These are phyloP conservation scores for Xanthoparmelia taractica DNA, from an alignment of 495 filamentous ascomycete genomes.

Conservation along the genomic window DNA sequence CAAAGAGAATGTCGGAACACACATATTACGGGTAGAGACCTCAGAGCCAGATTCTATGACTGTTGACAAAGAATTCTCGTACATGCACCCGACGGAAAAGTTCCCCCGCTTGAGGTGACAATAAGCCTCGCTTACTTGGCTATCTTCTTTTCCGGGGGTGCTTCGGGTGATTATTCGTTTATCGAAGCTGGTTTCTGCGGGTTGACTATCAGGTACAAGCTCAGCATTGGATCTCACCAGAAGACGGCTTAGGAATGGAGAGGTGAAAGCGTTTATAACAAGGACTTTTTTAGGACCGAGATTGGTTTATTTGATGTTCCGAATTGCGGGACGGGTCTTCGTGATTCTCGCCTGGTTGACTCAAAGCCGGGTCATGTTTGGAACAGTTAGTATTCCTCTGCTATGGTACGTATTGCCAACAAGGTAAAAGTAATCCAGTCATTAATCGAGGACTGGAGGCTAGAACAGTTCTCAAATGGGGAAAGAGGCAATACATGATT, in stretches of 20 bases:
- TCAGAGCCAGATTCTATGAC: background rate
- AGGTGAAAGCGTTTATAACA: background rate
- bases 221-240: background rate
- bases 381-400: background rate
- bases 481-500: no score
- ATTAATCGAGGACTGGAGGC: no score
- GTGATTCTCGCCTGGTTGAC: background rate
- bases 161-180: background rate
- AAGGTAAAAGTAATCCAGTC: conserved; percentile 16
- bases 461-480: no score
- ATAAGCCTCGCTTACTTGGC: background rate
- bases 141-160: background rate
- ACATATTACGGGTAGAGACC: background rate
- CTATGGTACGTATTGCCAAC: conserved; percentile 6
- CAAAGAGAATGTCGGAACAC: background rate
- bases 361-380: background rate
- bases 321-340: background rate
- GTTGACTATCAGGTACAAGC: background rate
- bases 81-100: background rate
- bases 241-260: background rate
- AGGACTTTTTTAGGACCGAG: background rate
- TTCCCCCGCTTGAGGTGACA: background rate
- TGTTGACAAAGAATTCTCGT: background rate
- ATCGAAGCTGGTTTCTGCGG: background rate
- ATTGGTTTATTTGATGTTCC: background rate